phyloP scores from a whole-genome alignment of 2,329 filamentous ascomycete genomes.

The Lecanosticta acicola region DNA sequence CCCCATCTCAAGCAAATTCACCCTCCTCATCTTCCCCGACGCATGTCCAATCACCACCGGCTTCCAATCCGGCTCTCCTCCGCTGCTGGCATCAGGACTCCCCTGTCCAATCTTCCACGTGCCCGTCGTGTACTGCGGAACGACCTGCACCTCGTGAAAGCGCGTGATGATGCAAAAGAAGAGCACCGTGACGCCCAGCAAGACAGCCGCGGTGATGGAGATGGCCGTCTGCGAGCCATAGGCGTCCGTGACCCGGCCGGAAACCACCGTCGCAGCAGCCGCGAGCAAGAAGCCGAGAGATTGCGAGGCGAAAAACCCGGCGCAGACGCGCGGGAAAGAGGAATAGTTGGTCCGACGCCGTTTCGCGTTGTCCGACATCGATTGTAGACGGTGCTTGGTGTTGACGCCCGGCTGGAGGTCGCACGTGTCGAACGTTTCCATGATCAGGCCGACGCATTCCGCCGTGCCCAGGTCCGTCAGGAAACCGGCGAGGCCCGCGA shows the following conservation, averaged over 20 bases:
- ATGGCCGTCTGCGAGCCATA: constrained; percentile 64
- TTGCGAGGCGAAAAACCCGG: constrained; percentile 67
- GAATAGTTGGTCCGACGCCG: constrained; percentile 64
- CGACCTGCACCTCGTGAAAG: constrained; percentile 62
- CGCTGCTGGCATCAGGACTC: too few relatives aligned
- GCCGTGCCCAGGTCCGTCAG: constrained; percentile 67
- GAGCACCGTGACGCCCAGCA: constrained; percentile 59
- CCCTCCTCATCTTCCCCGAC: constrained; percentile 59
- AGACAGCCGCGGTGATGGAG: constrained; percentile 61
- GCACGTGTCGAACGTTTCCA: constrained; percentile 78
- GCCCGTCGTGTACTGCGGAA: constrained; percentile 52
- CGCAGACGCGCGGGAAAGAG: constrained; percentile 66
- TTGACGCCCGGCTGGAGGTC: constrained; percentile 69
- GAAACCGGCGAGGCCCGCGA: constrained; percentile 63
- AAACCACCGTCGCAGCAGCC: constrained; percentile 61
- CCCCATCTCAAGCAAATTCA: constrained; percentile 68
- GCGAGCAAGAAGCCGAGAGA: constrained; percentile 64
- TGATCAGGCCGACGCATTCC: constrained; percentile 70
- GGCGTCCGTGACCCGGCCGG: constrained; percentile 60
- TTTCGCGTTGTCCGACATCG: constrained; percentile 39
- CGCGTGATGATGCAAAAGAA: constrained; percentile 58
- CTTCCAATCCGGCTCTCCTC: constrained; percentile 59
- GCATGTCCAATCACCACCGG: constrained; percentile 68
- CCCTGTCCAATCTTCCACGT: constrained; percentile 6
- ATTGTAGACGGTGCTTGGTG: constrained; percentile 42